These are phyloP conservation scores for Aspergillus hancockii DNA, from an alignment of 495 filamentous ascomycete genomes.

Conservation along the genomic window DNA sequence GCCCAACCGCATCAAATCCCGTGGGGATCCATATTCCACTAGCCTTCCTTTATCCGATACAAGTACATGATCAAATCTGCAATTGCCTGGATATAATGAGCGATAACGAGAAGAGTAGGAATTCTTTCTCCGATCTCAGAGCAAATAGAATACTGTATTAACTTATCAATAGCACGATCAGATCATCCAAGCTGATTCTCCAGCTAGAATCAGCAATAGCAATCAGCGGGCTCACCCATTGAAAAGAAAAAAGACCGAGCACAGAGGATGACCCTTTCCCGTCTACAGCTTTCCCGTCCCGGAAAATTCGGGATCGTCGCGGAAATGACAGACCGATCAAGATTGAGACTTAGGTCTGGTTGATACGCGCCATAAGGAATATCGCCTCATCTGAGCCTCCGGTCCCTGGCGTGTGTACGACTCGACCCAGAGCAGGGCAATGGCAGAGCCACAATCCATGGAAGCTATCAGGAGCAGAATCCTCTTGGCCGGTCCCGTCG, in stretches of 20 bases:
- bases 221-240: constrained; percentile 55
- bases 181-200: constrained; percentile 54
- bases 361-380: neutral
- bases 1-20: constrained; percentile 54
- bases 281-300: constrained; percentile 55
- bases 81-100: constrained; percentile 73
- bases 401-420: neutral
- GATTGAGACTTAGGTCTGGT: constrained; percentile 20
- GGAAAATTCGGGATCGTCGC: constrained; percentile 57
- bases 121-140: constrained; percentile 60
- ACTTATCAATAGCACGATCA: constrained; percentile 71
- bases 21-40: constrained; percentile 63
- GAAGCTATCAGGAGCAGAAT: neutral
- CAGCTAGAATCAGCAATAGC: constrained; percentile 48
- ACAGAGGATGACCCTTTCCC: constrained; percentile 56
- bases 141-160: constrained; percentile 71
- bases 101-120: constrained; percentile 68
- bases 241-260: constrained; percentile 55
- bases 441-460: neutral
- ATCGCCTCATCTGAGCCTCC: neutral
- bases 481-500: neutral
- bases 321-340: constrained; percentile 22
- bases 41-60: constrained; percentile 67
- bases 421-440: neutral
- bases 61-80: constrained; percentile 70